Base-by-base conservation (phyloP, 176 grass and related monocot species). In the Otatea glauca region DNA sequence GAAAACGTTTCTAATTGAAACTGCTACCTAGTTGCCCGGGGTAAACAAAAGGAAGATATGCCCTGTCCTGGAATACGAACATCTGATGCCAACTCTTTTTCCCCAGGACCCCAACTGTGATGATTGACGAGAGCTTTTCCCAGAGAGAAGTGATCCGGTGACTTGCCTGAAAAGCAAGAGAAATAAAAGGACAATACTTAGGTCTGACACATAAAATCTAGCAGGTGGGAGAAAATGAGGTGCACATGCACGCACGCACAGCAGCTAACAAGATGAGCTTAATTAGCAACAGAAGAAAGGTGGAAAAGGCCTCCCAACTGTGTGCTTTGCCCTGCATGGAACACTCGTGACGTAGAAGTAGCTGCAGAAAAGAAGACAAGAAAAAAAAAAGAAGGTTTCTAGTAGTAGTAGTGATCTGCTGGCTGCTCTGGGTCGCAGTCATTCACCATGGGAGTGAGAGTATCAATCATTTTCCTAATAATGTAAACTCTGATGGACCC, bases 181-280 rank as follows among this genome's bases (percentile, higher is more conserved):
- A 83, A 37, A 75, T 67, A 85, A 76, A 70, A 63, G 88, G 84
- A 74, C 74, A 42, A 61, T 61, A 74, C 74, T 79, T 83, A 32
- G 50, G 59, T 62, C 88, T 90, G 88, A 90, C 88, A 83, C 84
- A 90, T 60, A 83, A 90, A 86, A 90, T 87, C 84, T 90, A 87
- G 80, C 79, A 83, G 84, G 84, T 83, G 80, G 17, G 50, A 74
- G 79, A 79, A 83, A 87, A 79, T 82, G 88, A 87, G 84, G 84
- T 69, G 88, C 88, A 90, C 88, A 90, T 79, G 88, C 88, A 83
- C 60, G 61, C 39, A 73, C 41, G 41, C 44, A 79, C 68, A 83
- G 78, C 71, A 86, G 55, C 78, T 66, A 83, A 42, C 67, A 83
- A 71, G 53, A 68, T 53, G 59, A 78, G 56, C n/a, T 68, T 90